phyloP scores from a whole-genome alignment of 805 yeast species.

The Candida ipomoeae region DNA sequence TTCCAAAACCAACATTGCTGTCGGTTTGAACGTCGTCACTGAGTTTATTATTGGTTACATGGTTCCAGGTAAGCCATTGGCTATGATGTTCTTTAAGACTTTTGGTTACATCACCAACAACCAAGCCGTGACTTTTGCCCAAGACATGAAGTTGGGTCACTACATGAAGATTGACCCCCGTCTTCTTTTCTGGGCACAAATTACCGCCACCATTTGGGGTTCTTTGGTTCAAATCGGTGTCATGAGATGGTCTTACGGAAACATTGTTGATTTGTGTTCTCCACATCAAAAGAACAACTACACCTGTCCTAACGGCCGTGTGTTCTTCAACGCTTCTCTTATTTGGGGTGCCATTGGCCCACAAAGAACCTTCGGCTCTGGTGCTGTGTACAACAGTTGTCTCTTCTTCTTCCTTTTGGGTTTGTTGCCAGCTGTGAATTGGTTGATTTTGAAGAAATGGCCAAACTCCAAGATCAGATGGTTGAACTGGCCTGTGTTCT shows the following conservation, averaged over 20 bases:
- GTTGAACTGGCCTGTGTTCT: constrained; percentile 40
- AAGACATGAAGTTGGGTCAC: constrained; percentile 44
- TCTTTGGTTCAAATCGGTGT: constrained; percentile 38
- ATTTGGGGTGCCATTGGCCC: constrained; percentile 45
- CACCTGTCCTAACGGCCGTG: constrained; percentile 41
- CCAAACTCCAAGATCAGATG: constrained; percentile 32
- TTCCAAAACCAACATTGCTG: constrained; percentile 34
- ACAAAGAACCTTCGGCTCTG: constrained; percentile 15
- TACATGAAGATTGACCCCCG: constrained; percentile 42
- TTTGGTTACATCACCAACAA: constrained; percentile 46
- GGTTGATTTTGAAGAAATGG: constrained; percentile 40
- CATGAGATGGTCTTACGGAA: constrained; percentile 40
- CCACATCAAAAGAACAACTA: constrained; percentile 26
- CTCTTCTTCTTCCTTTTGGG: constrained; percentile 40
- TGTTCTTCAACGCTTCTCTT: constrained; percentile 40
- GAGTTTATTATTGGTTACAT: constrained; percentile 42
- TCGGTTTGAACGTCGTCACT: constrained; percentile 41
- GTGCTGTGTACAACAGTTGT: constrained; percentile 14
- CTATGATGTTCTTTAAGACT: constrained; percentile 46
- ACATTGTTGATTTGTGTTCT: constrained; percentile 33
- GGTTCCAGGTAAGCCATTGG: constrained; percentile 46
- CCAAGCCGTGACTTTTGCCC: constrained; percentile 47
- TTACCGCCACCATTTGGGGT: constrained; percentile 41
- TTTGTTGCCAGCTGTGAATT: constrained; percentile 31
- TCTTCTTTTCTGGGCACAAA: constrained; percentile 40